Conservation (phyloP, 73 alveolate species). For the Tetrahymena thermophila region DNA sequence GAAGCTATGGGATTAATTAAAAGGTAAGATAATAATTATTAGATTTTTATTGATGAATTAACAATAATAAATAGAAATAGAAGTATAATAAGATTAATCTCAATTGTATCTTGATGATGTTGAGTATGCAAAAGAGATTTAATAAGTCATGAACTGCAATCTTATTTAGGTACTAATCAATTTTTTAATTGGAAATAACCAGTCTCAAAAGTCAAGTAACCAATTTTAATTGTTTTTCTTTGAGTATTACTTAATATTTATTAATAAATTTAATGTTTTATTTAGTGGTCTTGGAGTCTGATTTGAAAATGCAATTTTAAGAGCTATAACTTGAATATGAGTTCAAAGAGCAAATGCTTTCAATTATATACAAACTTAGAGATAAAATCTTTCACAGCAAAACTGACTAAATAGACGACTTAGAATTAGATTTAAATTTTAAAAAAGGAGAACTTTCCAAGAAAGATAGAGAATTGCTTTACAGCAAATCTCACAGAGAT, state of each 20-base stretch:
- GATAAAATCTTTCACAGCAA: background rate
- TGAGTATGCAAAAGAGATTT: background rate
- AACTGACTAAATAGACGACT: background rate
- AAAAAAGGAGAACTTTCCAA: background rate
- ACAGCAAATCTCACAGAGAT: background rate
- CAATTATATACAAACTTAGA: background rate
- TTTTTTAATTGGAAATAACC: background rate
- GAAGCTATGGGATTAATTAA: conserved; percentile 29
- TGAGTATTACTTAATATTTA: no score
- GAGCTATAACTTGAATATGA: background rate
- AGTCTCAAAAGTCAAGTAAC: background rate
- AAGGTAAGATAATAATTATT: background rate
- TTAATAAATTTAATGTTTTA: background rate
- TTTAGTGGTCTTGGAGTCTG: background rate
- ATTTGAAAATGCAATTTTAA: background rate
- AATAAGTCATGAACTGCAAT: background rate
- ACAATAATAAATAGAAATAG: background rate
- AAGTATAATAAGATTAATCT: background rate
- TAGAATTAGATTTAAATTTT: background rate
- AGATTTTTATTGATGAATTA: no score
- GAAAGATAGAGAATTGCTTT: background rate
- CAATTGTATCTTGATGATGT: background rate
- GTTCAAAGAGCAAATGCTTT: background rate
- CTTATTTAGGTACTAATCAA: background rate
- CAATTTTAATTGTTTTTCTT: background rate